Conservation (phyloP, 495 filamentous ascomycete species). For the Gamarada debralockiae region DNA sequence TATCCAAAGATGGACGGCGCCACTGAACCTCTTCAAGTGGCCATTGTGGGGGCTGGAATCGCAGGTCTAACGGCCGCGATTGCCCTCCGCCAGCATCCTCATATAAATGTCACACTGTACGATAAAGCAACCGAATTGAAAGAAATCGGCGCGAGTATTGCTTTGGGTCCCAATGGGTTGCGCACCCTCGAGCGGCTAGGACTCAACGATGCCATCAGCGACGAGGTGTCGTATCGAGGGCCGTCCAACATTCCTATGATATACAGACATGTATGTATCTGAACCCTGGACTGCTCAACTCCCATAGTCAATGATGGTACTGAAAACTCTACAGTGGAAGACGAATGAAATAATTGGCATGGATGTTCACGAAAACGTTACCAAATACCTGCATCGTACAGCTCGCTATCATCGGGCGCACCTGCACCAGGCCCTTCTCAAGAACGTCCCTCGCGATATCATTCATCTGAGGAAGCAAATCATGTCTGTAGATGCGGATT, state of each 20-base stretch:
- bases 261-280: constrained; percentile 23
- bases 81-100: constrained; percentile 32
- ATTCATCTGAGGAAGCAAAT: constrained; percentile 25
- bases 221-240: constrained; percentile 37
- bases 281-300: no score
- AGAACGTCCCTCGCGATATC: constrained; percentile 33
- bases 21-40: constrained; percentile 28
- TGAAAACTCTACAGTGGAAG: constrained; percentile 33
- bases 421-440: constrained; percentile 39
- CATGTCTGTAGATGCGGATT: constrained; percentile 17
- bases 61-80: constrained; percentile 44
- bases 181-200: constrained; percentile 43
- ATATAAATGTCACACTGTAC: constrained; percentile 40
- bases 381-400: constrained; percentile 39
- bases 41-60: constrained; percentile 45
- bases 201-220: constrained; percentile 34
- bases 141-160: constrained; percentile 48
- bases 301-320: no score
- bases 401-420: constrained; percentile 44
- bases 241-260: constrained; percentile 30
- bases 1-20: neutral
- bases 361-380: constrained; percentile 33
- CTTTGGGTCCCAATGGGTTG: constrained; percentile 48
- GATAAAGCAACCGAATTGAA: constrained; percentile 40
- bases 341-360: constrained; percentile 41